Evolutionary conservation across 73 alveolate species (phyloP), one percentile per base, ranked within the genome.

Genomic region (Tetrahymena thermophila): DNA sequence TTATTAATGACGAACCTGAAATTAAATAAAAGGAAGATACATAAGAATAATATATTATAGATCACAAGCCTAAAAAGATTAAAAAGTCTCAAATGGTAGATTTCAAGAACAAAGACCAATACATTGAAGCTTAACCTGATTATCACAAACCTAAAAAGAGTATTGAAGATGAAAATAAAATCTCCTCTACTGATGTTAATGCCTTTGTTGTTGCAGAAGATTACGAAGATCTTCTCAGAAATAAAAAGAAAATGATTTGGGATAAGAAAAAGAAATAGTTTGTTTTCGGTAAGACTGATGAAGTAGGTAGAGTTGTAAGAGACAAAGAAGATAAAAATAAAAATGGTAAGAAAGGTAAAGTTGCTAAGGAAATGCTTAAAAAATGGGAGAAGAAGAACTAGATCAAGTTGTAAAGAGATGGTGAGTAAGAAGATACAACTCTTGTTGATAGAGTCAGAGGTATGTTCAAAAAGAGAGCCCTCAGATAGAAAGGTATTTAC

Each of bases 361-460:
- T 71, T 71, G 89, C 89, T 25, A 96, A 96, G 55, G 85, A 97
- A 94, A 85, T 96, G 35, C 97, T 97, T 85, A 98, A 97, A 85
- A 96, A 97, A 55, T 98, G 99, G 99, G 85, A 95, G 97, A 94
- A 96, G 35, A 93, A 94, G 97, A 98, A 98, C 43, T 96, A 97
- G 19, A 93, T 97, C 50, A 94, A 96, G 94, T 44, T 97, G 43
- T 97, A 98, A 93, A 71, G 85, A 31, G 94, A 94, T 8, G 99
- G 99, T 23, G 99, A 98, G 57, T 85, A 40, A 43, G 99, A 98
- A 94, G 97, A 50, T 50, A 40, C 43, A 50, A 43, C 35, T 85
- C 13, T 93, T 43, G 98, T 95, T 17, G 95, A 93, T 35, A 96
- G 97, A 93, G 98, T 98, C 4, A 94, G 95, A 94, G 93, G 96